These are phyloP conservation scores for Plenodomus lindquistii DNA, from an alignment of 2,329 filamentous ascomycete species.

Conservation along the genomic window DNA sequence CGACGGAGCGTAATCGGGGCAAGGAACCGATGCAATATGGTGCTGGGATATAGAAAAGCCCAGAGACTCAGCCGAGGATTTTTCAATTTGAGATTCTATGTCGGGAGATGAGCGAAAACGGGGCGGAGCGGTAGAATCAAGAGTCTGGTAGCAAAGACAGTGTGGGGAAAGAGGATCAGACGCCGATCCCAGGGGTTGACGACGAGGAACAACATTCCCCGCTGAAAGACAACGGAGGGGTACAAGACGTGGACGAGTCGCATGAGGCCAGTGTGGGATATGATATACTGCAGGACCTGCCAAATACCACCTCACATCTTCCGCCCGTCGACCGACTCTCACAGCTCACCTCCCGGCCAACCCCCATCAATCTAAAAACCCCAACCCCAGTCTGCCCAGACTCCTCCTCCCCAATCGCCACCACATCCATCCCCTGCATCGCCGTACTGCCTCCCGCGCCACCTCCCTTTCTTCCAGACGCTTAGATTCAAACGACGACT, in stretches of 20 bases:
- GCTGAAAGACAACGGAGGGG: too few species aligned
- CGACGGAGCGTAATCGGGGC: slow-evolving; percentile 21
- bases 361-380: too few species aligned
- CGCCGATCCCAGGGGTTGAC: background rate
- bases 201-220: too few species aligned
- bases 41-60: slow-evolving; percentile 5
- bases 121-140: too few species aligned
- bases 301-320: too few species aligned
- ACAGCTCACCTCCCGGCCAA: too few species aligned
- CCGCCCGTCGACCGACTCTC: too few species aligned
- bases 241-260: too few species aligned
- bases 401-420: background rate
- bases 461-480: background rate
- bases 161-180: background rate
- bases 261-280: too few species aligned
- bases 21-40: slow-evolving; percentile 16
- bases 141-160: too few species aligned
- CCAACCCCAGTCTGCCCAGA: too few species aligned
- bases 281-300: too few species aligned
- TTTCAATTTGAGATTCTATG: background rate
- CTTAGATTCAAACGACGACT: background rate
- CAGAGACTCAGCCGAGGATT: background rate
- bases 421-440: background rate
- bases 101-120: background rate
- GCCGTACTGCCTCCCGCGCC: background rate